Evolutionary conservation across 257 asterid genomes (phyloP), one percentile per base, ranked within the genome.

Genomic region (Paraleonurus japonicus): DNA sequence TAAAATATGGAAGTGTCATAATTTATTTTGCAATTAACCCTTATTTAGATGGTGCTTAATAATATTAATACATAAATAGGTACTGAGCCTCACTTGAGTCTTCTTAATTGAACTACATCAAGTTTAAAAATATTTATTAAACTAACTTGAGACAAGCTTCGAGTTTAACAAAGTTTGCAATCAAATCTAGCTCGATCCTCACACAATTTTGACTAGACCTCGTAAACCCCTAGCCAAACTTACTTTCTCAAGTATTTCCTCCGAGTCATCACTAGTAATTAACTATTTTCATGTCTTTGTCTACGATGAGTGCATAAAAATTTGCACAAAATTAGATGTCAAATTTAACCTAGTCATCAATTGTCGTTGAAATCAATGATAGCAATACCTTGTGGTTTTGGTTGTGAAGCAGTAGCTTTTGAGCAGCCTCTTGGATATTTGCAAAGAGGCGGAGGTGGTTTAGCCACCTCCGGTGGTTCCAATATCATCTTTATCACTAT

Each of bases 381-480:
- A 48, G 59, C 4, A 20, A 32, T 82, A 92, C 96, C 97, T 85
- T 84, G 96, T 15, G 86, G 80, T 78, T 90, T 91, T 54, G 89
- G 88, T 11, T 71, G 82, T 61, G 87, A 77, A 57, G 92, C 96
- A 0, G 97, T 95, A 55, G 85, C 75, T 79, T 95, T 78, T 92
- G 97, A 76, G 98, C 98, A 23, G 98, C n/a, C n/a, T n/a, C 99
- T 76, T 86, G 92, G 76, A 92, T 95, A 73, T 77, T 92, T 62
- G 97, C 89, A n/a, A 67, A 92, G 99, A 63, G 87, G 88, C 68
- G 92, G 75, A 64, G 98, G 80, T 71, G 85, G 97, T 69, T 81
- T 85, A 48, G 86, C 77, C 67, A 85, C 93, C 81, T 95, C 99
- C 12, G 83, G 84, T 67, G 99, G 96, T 82, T 95, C n/a, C 98